Base-by-base conservation (phyloP, 768 basidiomycete species). In the Tulasnella sp. region DNA sequence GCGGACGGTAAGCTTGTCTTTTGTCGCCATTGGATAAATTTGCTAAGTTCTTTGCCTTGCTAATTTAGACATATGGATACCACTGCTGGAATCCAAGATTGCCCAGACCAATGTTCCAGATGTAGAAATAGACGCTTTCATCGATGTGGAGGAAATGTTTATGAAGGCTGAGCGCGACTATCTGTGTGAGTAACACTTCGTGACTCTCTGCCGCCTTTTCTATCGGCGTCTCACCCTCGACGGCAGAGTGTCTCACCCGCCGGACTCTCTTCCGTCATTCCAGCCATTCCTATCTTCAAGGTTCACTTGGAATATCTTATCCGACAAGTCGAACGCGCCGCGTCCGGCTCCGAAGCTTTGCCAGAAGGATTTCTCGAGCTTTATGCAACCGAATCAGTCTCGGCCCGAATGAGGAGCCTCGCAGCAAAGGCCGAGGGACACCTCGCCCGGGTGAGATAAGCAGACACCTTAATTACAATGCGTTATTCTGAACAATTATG, bases 401-500 rank as follows among this genome's bases (percentile, higher is more conserved):
- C 68, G 15, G 39, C 77, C 12, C 25, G 54, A 17, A 22, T 40
- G 22, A 38, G 22, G 38, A 40, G 11, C 11, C 38, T 91, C 9
- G 88, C 91, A 1, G 81, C 83, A 37, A 87, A 88, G 79, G 92
- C 89, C 11, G 81, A 85, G 11, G 84, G 82, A 1, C 92, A 96
- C 84, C 79, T 94, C 49, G 87, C 87, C 9, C 83, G 90, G 86
- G 94, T 90, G 78, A 76, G 82, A 77, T 40, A 74, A 42, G 5
- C n/a, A 14, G 12, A n/a, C 22, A 15, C 45, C 37, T 78, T 22
- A 34, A 29, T 9, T 12, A 36, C 22, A 38, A 42, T 11, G 45
- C 37, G 38, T 49, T 64, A n/a, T 22, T 11, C 58, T 29, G 68
- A 45, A 19, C 29, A 5, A 11, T 7, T 12, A 29, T 17, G 29